These are phyloP conservation scores for Ophiostoma ulmi DNA, from an alignment of 2,329 filamentous ascomycete species.

Conservation along the genomic window DNA sequence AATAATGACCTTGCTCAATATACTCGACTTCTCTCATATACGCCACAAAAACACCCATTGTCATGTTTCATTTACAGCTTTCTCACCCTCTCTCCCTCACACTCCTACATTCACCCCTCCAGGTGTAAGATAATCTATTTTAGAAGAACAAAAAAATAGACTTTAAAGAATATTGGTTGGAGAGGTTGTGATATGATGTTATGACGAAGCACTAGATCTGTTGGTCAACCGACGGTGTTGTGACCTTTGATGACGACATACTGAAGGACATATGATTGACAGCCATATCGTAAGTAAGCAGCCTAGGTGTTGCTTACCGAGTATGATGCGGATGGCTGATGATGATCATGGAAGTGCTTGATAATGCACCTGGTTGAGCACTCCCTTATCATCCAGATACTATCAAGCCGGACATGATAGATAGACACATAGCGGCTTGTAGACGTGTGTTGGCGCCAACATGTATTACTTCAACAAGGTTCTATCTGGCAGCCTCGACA, in stretches of 20 bases:
- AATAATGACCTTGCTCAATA: neutral
- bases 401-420: too few relatives aligned
- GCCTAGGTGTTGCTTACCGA: too few relatives aligned
- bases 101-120: neutral
- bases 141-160: conserved; percentile 11
- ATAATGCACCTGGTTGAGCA: too few relatives aligned
- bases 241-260: neutral
- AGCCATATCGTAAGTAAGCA: too few relatives aligned
- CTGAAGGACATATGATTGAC: neutral
- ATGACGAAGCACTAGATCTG: too few relatives aligned
- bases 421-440: too few relatives aligned
- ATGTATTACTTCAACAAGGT: neutral
- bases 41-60: neutral
- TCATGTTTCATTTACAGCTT: conserved; percentile 10
- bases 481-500: neutral
- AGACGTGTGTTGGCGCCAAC: too few relatives aligned
- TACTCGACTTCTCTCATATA: neutral
- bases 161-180: neutral
- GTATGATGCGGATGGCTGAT: too few relatives aligned
- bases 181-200: neutral
- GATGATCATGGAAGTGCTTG: too few relatives aligned
- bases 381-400: too few relatives aligned
- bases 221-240: neutral
- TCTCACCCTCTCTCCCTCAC: conserved; percentile 3
- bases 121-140: conserved; percentile 9